phyloP scores from a whole-genome alignment of 2,329 filamentous ascomycete species.

The Tothia fuscella region DNA sequence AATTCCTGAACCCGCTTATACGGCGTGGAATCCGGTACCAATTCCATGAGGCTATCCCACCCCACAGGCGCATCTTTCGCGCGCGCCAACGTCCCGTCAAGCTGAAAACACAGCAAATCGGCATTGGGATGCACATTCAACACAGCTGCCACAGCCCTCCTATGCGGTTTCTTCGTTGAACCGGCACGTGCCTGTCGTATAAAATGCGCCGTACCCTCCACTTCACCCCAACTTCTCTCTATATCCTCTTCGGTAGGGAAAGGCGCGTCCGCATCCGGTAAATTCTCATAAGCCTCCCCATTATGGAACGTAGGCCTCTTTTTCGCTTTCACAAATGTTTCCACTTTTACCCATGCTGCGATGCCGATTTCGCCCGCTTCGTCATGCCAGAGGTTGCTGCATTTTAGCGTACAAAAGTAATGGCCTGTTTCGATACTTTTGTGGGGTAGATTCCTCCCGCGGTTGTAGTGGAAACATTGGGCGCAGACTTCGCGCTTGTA shows the following conservation, averaged over 20 bases:
- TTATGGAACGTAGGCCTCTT: background rate
- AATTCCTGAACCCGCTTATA: slow-evolving; percentile 23
- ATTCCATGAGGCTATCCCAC: slow-evolving; percentile 24
- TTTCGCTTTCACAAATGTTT: slow-evolving; percentile 16
- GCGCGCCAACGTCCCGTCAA: slow-evolving; percentile 25
- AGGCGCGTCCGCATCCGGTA: background rate
- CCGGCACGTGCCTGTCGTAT: slow-evolving; percentile 9
- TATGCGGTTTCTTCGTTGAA: slow-evolving; percentile 11
- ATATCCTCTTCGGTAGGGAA: slow-evolving; percentile 14
- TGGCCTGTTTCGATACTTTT: slow-evolving; percentile 28
- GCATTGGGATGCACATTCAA: slow-evolving; percentile 15
- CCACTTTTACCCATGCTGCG: slow-evolving; percentile 15
- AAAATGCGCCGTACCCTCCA: slow-evolving; percentile 11
- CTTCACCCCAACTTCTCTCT: slow-evolving; percentile 14
- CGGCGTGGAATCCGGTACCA: slow-evolving; percentile 29
- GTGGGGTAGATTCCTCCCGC: slow-evolving; percentile 29
- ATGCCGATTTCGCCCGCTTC: slow-evolving; percentile 18
- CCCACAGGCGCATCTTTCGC: background rate
- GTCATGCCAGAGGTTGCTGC: slow-evolving; percentile 24
- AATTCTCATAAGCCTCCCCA: background rate
- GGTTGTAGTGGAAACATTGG: slow-evolving; percentile 34
- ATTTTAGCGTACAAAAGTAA: slow-evolving; percentile 30
- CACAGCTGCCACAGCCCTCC: slow-evolving; percentile 10
- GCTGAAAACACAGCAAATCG: slow-evolving; percentile 31
- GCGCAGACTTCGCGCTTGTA: slow-evolving; percentile 38